Evolutionary conservation across 257 asterid genomes (phyloP).

Genomic region (Thymus mandschuricus): DNA sequence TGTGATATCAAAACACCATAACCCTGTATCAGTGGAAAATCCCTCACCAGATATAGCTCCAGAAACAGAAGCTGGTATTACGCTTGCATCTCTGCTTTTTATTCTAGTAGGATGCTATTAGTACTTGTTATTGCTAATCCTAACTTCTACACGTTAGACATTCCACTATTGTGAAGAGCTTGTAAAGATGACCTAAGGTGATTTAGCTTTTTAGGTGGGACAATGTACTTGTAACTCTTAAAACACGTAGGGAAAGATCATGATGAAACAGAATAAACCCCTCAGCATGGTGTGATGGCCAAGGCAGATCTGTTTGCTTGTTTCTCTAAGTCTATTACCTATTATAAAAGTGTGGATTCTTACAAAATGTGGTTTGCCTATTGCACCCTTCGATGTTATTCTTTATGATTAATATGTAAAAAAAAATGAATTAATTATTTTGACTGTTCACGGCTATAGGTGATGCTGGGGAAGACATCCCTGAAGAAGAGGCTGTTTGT

Average conservation of each 20-base stretch:
- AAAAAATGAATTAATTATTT: not conserved
- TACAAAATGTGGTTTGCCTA: too few species aligned
- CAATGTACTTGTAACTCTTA: not conserved
- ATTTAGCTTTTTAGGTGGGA: not conserved
- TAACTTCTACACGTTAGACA: conserved; percentile 8
- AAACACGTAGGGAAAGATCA: conserved; percentile 22
- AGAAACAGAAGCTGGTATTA: conserved; percentile 59
- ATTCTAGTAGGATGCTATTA: not conserved
- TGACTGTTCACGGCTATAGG: conserved; percentile 40
- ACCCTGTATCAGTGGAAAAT: conserved; percentile 48
- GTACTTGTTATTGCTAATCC: conserved; percentile 8
- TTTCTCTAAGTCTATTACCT: not conserved
- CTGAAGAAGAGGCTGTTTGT: conserved; percentile 98
- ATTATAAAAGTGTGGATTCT: too few species aligned
- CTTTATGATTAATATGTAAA: too few species aligned
- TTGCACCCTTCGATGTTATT: too few species aligned
- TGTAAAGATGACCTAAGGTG: conserved; percentile 1
- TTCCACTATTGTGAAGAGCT: conserved; percentile 12
- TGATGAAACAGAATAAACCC: not conserved
- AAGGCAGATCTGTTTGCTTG: conserved; percentile 2
- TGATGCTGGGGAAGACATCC: conserved; percentile 85
- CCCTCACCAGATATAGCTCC: conserved; percentile 52
- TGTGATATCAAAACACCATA: conserved; percentile 65
- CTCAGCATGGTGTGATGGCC: not conserved
- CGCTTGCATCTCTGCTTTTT: conserved; percentile 22